These are phyloP conservation scores for Penicillium sp. DNA, from an alignment of 2,329 filamentous ascomycete species.

Conservation along the genomic window DNA sequence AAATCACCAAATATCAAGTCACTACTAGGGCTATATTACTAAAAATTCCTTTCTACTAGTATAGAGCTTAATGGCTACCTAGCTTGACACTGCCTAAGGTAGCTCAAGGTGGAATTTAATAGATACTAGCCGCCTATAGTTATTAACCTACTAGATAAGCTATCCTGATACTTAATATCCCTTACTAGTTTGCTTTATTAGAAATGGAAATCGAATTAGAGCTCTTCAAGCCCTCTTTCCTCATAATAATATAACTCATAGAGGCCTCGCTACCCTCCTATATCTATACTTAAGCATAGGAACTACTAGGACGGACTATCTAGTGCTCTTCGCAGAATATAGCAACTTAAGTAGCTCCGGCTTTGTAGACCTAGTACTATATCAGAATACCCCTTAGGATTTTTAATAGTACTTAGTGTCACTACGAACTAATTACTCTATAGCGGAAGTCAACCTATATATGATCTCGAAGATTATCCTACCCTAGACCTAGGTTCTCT, in stretches of 20 bases:
- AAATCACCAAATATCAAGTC: too few species aligned
- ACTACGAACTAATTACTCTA: not conserved
- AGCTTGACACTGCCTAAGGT: constrained; percentile 17
- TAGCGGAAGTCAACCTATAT: constrained; percentile 1
- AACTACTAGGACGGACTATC: constrained; percentile 11
- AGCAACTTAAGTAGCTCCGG: constrained; percentile 1
- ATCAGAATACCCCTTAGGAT: not conserved
- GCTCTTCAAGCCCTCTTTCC: constrained; percentile 21
- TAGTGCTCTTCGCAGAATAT: constrained; percentile 17
- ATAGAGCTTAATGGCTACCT: constrained; percentile 13
- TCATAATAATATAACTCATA: constrained; percentile 19
- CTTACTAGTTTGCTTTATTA: constrained; percentile 14
- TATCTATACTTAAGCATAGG: constrained; percentile 15
- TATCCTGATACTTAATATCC: constrained; percentile 18
- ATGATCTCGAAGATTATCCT: constrained; percentile 9
- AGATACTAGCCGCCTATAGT: constrained; percentile 17
- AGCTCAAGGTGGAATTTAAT: constrained; percentile 14
- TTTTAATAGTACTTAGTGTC: not conserved
- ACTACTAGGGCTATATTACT: too few species aligned
- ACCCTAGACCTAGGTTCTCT: constrained; percentile 19
- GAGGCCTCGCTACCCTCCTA: constrained; percentile 8
- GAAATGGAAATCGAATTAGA: constrained; percentile 14
- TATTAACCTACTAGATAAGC: constrained; percentile 14
- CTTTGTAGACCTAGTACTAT: not conserved
- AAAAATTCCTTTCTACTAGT: too few species aligned